Evolutionary conservation across 2,329 filamentous ascomycete genomes (phyloP).

Genomic region (Phialophora tarda): DNA sequence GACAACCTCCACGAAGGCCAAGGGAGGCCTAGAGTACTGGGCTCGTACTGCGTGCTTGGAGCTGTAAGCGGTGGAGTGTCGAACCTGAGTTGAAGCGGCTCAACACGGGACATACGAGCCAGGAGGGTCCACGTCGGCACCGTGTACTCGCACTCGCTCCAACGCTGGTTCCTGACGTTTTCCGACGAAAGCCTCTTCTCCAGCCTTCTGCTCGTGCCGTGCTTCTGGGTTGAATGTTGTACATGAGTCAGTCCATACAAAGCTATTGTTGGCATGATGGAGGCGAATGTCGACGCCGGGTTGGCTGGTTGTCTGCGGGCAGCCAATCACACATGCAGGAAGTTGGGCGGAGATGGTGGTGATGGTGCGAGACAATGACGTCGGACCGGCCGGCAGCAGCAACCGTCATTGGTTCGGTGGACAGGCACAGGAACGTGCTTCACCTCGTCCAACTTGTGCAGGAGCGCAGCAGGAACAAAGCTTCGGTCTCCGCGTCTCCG

Average conservation of each 20-base stretch:
- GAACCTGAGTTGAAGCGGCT: neutral
- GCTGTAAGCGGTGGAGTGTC: neutral
- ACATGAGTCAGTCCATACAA: neutral
- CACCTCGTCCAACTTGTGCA: neutral
- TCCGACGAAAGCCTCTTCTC: neutral
- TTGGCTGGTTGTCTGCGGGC: neutral
- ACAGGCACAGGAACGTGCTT: neutral
- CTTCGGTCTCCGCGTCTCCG: neutral
- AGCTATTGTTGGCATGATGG: neutral
- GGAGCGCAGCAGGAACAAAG: neutral
- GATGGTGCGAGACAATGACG: slow-evolving; percentile 1
- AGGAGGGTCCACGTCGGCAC: neutral
- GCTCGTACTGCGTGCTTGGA: neutral
- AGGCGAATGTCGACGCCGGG: neutral
- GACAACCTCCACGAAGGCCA: neutral
- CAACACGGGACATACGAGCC: neutral
- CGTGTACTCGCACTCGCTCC: no score
- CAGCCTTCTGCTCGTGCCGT: neutral
- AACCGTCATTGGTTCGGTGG: neutral
- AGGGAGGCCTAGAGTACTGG: neutral
- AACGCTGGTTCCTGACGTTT: neutral
- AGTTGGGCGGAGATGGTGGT: neutral
- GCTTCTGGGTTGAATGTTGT: neutral
- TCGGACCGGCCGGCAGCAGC: neutral
- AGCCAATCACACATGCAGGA: neutral